Evolutionary conservation across 169 alveolate genomes (phyloP).

Genomic region (Plasmodium cynomolgi): DNA sequence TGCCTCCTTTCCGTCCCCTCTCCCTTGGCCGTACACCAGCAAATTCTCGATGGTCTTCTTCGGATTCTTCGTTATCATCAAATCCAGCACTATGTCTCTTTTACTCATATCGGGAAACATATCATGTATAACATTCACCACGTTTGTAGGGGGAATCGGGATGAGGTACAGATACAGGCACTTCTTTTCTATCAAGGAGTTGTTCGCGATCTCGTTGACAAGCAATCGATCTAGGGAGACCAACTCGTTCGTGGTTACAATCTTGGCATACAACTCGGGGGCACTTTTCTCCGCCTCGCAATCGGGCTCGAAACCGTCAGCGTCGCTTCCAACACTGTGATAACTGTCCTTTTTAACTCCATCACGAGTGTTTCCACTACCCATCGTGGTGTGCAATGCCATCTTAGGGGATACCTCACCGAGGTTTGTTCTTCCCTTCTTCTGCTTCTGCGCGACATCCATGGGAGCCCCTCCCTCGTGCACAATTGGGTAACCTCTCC

Average conservation of each 20-base stretch:
- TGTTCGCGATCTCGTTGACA: constrained; percentile 61
- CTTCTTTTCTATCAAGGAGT: constrained; percentile 68
- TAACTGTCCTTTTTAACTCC: not conserved
- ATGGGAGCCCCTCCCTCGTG: not conserved
- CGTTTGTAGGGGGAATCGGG: constrained; percentile 74
- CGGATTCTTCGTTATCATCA: constrained; percentile 67
- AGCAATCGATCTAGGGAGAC: constrained; percentile 55
- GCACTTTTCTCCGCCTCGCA: not conserved
- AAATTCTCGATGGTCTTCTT: constrained; percentile 70
- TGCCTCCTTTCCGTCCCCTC: not conserved
- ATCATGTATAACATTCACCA: constrained; percentile 56
- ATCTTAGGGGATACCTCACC: not conserved
- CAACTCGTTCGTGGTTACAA: constrained; percentile 53
- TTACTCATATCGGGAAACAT: constrained; percentile 55
- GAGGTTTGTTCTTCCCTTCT: not conserved
- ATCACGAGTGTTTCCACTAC: not conserved
- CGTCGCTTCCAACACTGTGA: not conserved
- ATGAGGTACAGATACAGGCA: constrained; percentile 53
- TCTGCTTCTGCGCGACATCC: not conserved
- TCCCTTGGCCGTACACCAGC: not conserved
- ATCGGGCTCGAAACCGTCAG: not conserved
- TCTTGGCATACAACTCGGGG: constrained; percentile 67
- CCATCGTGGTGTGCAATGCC: not conserved
- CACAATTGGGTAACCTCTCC: not conserved
- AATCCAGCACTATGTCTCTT: constrained; percentile 61